A percentile compares a stretch with the other conserved stretches of the same genome.
Evolutionary conservation across 441 rosid species (phyloP).

Genomic region (Gossypium laxum): DNA sequence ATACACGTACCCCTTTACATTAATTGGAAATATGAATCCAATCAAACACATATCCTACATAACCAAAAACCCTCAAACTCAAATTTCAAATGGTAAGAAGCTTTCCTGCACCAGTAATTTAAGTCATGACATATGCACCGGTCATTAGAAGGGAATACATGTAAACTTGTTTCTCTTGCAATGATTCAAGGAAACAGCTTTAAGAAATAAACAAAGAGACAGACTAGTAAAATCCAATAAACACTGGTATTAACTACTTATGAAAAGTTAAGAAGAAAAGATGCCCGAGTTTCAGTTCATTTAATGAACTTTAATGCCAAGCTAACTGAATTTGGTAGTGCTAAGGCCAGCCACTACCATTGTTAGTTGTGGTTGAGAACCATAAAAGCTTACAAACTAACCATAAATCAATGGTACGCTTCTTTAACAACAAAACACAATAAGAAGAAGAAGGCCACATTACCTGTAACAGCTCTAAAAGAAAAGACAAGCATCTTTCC

Average conservation of each 20-base stretch:
- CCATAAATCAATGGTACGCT: neutral
- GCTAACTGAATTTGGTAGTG: neutral
- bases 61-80: neutral
- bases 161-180: neutral
- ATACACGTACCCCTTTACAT: neutral
- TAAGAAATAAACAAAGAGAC: neutral
- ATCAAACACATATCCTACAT: neutral
- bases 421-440: neutral
- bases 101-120: neutral
- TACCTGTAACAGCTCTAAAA: constrained; percentile 56
- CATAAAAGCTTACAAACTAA: neutral
- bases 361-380: neutral
- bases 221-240: neutral
- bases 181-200: neutral
- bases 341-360: neutral
- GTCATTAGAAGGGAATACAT: neutral
- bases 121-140: neutral
- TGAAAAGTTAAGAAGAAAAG: neutral
- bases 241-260: neutral
- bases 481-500: constrained; percentile 58
- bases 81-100: neutral
- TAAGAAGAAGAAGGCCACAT: constrained; percentile 10
- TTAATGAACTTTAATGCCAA: neutral
- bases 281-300: neutral
- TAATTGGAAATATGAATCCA: neutral